phyloP scores from a whole-genome alignment of 306 rosid species.

The Pyrus bretschneideri region DNA sequence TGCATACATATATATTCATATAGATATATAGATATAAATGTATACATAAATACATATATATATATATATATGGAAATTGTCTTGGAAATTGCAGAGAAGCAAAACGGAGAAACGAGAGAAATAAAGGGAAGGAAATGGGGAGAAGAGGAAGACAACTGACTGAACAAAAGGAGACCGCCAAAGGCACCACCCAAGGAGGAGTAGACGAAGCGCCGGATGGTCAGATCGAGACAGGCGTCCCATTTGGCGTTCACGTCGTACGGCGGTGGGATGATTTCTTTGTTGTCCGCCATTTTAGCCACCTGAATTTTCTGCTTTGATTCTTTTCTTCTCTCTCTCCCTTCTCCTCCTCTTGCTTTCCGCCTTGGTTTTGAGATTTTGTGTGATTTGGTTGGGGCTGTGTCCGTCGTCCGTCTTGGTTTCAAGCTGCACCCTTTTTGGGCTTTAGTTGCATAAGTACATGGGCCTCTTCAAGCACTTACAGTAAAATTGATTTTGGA shows the following conservation, averaged over 20 bases:
- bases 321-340: background rate
- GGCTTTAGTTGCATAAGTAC: background rate
- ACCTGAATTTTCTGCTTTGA: background rate
- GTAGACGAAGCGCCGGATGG: slow-evolving; percentile 55
- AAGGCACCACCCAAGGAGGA: slow-evolving; percentile 46
- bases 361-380: background rate
- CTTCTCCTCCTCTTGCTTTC: background rate
- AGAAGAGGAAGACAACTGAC: slow-evolving; percentile 17
- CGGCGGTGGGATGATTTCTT: slow-evolving; percentile 24
- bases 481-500: no score
- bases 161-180: slow-evolving; percentile 44
- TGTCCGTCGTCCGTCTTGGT: background rate
- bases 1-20: no score
- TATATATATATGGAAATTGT: no score
- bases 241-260: slow-evolving; percentile 44
- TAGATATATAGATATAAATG: no score
- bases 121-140: background rate
- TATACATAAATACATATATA: fast-evolving
- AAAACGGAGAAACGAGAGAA: background rate
- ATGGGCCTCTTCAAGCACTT: background rate
- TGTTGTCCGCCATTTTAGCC: slow-evolving; percentile 26
- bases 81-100: background rate
- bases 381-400: background rate
- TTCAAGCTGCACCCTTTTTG: background rate
- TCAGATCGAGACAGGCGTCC: slow-evolving; percentile 53